Evolutionary conservation across 2,329 filamentous ascomycete genomes (phyloP).

Genomic region (Hymenoscyphus occultus): DNA sequence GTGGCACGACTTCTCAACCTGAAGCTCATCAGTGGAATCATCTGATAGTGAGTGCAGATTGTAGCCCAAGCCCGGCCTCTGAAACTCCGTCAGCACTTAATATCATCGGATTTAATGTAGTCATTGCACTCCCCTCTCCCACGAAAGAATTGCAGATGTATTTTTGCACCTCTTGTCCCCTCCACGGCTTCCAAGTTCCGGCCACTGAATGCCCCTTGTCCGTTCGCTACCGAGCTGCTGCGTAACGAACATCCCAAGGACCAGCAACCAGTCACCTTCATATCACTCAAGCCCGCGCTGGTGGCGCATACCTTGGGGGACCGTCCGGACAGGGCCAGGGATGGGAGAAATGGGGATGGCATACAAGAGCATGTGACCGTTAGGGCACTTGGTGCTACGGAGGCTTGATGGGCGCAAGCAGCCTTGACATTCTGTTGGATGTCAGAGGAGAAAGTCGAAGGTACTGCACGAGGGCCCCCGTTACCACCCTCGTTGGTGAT

Average conservation of each 20-base stretch:
- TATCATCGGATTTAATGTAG: constrained; percentile 12
- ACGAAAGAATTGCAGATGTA: neutral
- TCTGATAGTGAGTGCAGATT: constrained; percentile 21
- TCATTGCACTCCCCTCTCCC: constrained; percentile 3
- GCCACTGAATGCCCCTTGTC: constrained; percentile 7
- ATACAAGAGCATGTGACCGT: constrained; percentile 15
- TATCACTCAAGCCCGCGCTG: constrained; percentile 1
- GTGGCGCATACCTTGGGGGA: constrained; percentile 1
- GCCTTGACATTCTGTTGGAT: constrained; percentile 11
- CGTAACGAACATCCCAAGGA: constrained; percentile 12
- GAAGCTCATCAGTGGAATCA: constrained; percentile 14
- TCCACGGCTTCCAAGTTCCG: neutral
- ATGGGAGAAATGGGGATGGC: neutral
- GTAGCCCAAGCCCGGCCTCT: constrained; percentile 8
- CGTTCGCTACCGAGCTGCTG: constrained; percentile 20
- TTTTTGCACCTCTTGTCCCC: constrained; percentile 1
- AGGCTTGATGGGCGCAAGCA: constrained; percentile 7
- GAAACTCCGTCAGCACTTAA: constrained; percentile 12
- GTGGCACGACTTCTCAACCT: constrained; percentile 15
- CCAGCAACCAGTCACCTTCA: constrained; percentile 9
- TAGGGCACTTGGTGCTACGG: constrained; percentile 9
- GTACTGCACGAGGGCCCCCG: constrained; percentile 12
- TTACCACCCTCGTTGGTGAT: constrained; percentile 7
- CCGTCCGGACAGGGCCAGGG: neutral
- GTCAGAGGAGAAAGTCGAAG: neutral